Evolutionary conservation across 202 grass and related monocot species (phyloP), one percentile per base, ranked within the genome.

Genomic region (Panicum virgatum): DNA sequence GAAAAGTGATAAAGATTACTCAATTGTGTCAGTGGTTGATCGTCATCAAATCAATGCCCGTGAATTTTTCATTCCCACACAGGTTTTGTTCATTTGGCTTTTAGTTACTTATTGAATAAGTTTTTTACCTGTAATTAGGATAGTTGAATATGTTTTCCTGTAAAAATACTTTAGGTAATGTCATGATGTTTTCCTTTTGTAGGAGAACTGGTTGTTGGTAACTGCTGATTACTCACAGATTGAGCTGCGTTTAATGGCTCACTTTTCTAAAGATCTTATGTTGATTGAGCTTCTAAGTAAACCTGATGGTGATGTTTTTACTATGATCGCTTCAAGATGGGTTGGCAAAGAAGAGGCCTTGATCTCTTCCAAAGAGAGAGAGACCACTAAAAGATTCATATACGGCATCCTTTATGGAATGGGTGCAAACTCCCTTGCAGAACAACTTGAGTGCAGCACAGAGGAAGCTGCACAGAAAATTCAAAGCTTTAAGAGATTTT

Each of bases 401-500:
- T 98, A 98, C 64, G 90, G 89, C 40, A 96, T 98, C 54, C 80
- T 96, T 12, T 98, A 98, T 64, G 96, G 96, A 72, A 98, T 98
- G 96, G 96, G 92, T 26, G 82, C 92, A 73, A 93, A 91, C 54
- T 81, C 92, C 59, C 90, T 98, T 76, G 90, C 88, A 56, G 96
- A 98, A 70, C 89, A 98, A 80, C 89, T 98, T 45, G 70, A 91
- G 69, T 98, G 96, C 80, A 95, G 88, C 78, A 73, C 80, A 66
- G 78, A 85, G 18, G 90, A 98, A 72, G 96, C 96, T 78, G 85
- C 72, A 37, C 80, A 90, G 16, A 98, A 98, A 90, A 96, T 98
- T 78, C 89, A 82, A 82, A 96, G 89, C 42, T 98, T 98, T 66
- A 90, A 88, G 85, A 88, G 79, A 44, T 96, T 79, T 4, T 96